Base-by-base conservation (phyloP, 495 filamentous ascomycete genomes). In the Pseudoneurospora amorphoporcata region DNA sequence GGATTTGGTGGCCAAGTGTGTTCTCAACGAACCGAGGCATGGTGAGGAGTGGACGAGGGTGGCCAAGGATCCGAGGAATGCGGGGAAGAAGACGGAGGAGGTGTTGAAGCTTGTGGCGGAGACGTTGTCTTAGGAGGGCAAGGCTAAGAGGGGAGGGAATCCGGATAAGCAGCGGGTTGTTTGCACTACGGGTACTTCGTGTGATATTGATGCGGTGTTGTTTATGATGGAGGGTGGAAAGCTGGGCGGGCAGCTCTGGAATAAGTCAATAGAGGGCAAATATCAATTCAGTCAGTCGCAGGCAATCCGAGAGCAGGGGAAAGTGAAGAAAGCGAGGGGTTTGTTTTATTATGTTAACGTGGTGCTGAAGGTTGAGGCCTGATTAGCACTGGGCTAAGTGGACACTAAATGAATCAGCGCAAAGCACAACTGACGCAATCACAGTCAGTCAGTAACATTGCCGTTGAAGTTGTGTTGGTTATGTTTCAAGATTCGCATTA, bases 41-140 rank as follows among this genome's bases (percentile, higher is more conserved):
- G 95, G 95, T 10, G 95, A 99, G 86, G 83, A 93, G 29, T 99
- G 95, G 95, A 92, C 95, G 85, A 83, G 81, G 29, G 86, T 97
- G 32, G 88, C 90, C 17, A 98, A 98, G 83, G 88, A 94, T 77
- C 96, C 95, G 10, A 88, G 84, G 79, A 95, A 94, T 79, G 92
- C 90, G 38, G 83, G 85, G 69, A 90, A 88, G 83, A 83, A 86
- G 17, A 85, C 88, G 0, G 95, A 95, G 80, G 94, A 97, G 81
- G 85, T 97, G 17, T 80, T 99, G 76, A 91, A 91, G 80, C 80
- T 92, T 40, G 93, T 94, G 69, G 90, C 91, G 32, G 82, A 83
- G 16, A 71, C 70, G 29, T 69, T 80, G 72, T 72, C 53, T 29
- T 77, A 73, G 71, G 68, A 53, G 43, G 42, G 23, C 16, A 23